Evolutionary conservation across 306 rosid species (phyloP).

Genomic region (Gleditsia sinensis): DNA sequence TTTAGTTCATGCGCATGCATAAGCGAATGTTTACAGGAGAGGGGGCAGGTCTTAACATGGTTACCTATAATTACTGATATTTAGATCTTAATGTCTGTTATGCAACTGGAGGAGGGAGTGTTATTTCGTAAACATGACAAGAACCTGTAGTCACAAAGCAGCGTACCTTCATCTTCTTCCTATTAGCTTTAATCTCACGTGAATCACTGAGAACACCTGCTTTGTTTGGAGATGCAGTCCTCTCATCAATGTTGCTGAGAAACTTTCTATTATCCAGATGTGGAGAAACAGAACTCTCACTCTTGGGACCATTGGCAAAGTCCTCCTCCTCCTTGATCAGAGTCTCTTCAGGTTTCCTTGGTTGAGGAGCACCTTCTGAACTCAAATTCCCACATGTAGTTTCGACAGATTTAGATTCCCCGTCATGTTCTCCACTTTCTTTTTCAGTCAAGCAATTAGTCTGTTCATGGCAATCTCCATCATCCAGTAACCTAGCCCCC

Average conservation of each 20-base stretch:
- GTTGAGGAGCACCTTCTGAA: conserved; percentile 47
- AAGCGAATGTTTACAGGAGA: neutral
- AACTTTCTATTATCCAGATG: conserved; percentile 36
- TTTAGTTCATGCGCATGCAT: neutral
- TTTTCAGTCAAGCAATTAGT: conserved; percentile 65
- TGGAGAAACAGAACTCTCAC: conserved; percentile 36
- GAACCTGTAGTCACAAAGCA: neutral
- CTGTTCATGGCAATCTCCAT: conserved; percentile 90
- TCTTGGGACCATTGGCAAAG: conserved; percentile 49
- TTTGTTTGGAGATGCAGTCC: conserved; percentile 47
- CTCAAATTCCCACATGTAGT: conserved; percentile 54
- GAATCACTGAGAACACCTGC: conserved; percentile 41
- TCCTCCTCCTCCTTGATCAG: conserved; percentile 61
- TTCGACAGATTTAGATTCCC: conserved; percentile 84
- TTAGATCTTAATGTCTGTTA: neutral
- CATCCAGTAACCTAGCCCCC: conserved; percentile 71
- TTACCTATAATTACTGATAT: neutral
- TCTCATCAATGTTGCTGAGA: conserved; percentile 31
- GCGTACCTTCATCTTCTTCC: conserved; percentile 86
- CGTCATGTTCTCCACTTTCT: conserved; percentile 71
- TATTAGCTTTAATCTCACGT: conserved; percentile 50
- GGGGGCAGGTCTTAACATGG: neutral
- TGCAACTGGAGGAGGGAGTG: neutral
- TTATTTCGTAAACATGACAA: neutral
- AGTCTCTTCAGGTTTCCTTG: conserved; percentile 39